Evolutionary conservation across 257 asterid species (phyloP), one percentile per base, ranked within the genome.

Genomic region (Rehmannia glutinosa): DNA sequence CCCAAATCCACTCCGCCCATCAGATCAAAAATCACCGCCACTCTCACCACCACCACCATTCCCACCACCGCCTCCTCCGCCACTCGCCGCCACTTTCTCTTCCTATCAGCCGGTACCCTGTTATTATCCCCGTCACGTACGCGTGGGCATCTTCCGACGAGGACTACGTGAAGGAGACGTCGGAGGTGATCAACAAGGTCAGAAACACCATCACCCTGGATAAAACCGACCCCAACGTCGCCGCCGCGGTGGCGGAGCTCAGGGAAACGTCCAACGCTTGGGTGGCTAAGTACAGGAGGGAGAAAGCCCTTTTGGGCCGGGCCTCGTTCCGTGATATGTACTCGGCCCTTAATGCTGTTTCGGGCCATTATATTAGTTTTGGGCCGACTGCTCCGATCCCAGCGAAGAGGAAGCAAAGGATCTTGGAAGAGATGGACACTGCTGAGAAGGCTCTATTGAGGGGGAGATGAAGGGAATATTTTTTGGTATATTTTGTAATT

Each of bases 381-480:
- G 99, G 97, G 5, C 99, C 99, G 20, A 91, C 97, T 0, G 88
- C 99, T 2, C 97, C 96, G 0, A 81, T 94, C 8, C 99, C 97
- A 55, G 80, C 84, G 0, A 94, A 94, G 85, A 83, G 97, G 68
- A 88, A 76, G 86, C 92, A 85, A 41, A 81, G 99, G 24, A 94
- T 94, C 71, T 75, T 94, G 82, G 99, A 90, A 62, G 99, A 91
- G 81, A 75, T 94, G 81, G 97, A 90, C 19, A 90, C 91, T 0
- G 99, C 99, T 1, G 97, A 91, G 93, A 90, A 91, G 76, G 94
- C 97, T 55, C 81, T 94, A 5, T 53, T 38, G 43, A 87, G 97
- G 69, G 99, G 99, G 17, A 82, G 97, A 83, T 93, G 64, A 82
- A 23, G 12, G 25, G 25, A 36, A 10, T 17, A 3, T 24, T 58